A percentile compares a stretch with the other conserved stretches of the same genome.
These are phyloP conservation scores for Moesziomyces sp. DNA, from an alignment of 1,284 basidiomycete species.

Conservation along the genomic window DNA sequence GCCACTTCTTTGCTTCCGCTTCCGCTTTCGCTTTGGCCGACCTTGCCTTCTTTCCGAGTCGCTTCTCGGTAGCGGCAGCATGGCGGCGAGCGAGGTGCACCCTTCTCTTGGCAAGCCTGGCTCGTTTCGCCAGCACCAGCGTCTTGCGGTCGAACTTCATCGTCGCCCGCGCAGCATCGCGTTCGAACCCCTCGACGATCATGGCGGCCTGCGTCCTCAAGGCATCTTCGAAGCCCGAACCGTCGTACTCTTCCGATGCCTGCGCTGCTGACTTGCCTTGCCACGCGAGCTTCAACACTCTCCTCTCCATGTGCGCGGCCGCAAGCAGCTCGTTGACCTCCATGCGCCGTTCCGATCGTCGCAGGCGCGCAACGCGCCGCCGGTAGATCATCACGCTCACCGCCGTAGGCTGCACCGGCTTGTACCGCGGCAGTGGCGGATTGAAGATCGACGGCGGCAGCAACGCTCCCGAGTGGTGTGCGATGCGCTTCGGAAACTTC, in stretches of 20 bases:
- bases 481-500: slow-evolving; percentile 37
- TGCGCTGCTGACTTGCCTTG: slow-evolving; percentile 1
- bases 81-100: slow-evolving; percentile 24
- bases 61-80: slow-evolving; percentile 13
- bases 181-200: slow-evolving; percentile 35
- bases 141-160: slow-evolving; percentile 53
- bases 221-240: slow-evolving; percentile 9
- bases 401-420: slow-evolving; percentile 57
- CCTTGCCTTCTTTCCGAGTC: slow-evolving; percentile 5
- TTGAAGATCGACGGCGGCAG: slow-evolving; percentile 60
- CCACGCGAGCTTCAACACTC: slow-evolving; percentile 2
- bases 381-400: slow-evolving; percentile 65
- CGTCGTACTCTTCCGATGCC: neutral
- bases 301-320: slow-evolving; percentile 13
- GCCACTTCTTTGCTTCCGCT: neutral
- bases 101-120: slow-evolving; percentile 41
- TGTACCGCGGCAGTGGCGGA: slow-evolving; percentile 61
- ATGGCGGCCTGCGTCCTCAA: slow-evolving; percentile 5
- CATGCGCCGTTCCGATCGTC: slow-evolving; percentile 32
- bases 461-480: slow-evolving; percentile 60
- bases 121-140: slow-evolving; percentile 51
- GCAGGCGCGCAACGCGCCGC: slow-evolving; percentile 44
- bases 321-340: slow-evolving; percentile 45
- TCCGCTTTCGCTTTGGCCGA: neutral
- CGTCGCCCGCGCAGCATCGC: slow-evolving; percentile 39